These are phyloP conservation scores for Aphanomyces cochlioides DNA, from an alignment of 352 stramenopile genomes.

Conservation along the genomic window DNA sequence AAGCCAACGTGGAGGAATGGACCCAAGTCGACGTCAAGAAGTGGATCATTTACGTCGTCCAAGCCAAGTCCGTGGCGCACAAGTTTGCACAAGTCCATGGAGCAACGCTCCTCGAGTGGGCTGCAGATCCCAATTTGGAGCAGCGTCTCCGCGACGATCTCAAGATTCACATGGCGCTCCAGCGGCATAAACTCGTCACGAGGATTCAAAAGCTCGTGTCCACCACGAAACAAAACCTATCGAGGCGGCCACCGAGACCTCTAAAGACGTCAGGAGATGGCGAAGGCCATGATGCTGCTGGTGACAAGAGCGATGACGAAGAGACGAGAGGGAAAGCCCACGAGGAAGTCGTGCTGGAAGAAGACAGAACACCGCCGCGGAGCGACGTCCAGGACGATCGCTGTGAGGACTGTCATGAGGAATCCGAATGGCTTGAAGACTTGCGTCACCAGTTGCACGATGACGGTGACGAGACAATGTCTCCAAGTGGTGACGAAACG, in stretches of 20 bases:
- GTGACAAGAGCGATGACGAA: neutral
- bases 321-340: too few relatives aligned
- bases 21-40: slow-evolving; percentile 21
- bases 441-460: too few relatives aligned
- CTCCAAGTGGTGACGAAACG: neutral
- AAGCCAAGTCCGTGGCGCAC: neutral
- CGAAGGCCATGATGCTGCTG: neutral
- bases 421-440: too few relatives aligned
- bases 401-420: too few relatives aligned
- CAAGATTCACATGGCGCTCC: neutral
- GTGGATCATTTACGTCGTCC: slow-evolving; percentile 24
- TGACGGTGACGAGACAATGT: too few relatives aligned
- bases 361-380: too few relatives aligned
- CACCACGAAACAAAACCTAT: too few relatives aligned
- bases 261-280: neutral
- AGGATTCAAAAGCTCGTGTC: neutral
- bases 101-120: neutral
- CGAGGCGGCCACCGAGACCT: too few relatives aligned
- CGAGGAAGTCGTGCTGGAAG: too few relatives aligned
- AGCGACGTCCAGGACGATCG: too few relatives aligned
- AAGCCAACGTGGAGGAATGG: neutral
- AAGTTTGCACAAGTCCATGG: slow-evolving; percentile 11
- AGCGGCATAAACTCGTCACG: neutral
- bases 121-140: neutral
- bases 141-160: neutral